Percentiles rank a stretch among this genome's conserved stretches.
These are phyloP conservation scores for Hyparrhenia diplandra DNA, from an alignment of 176 grass and related monocot genomes.

Conservation along the genomic window DNA sequence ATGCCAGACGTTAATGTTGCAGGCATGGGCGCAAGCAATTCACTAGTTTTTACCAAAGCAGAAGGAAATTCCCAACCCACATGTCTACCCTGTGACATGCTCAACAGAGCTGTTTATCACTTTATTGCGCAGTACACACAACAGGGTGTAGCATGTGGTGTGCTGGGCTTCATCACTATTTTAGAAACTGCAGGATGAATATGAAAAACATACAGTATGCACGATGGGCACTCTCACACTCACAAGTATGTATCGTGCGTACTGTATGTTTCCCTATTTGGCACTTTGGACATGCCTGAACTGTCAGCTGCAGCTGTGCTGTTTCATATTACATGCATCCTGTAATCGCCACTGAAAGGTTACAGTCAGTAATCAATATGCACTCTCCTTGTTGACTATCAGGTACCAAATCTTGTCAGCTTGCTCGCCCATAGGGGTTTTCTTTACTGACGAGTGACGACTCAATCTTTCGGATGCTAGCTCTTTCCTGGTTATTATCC, in stretches of 20 bases:
- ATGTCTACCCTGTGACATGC: neutral
- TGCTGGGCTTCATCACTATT: neutral
- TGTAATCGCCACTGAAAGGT: neutral
- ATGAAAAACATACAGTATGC: neutral
- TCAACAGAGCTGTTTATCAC: neutral
- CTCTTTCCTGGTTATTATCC: neutral
- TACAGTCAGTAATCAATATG: conserved; percentile 1
- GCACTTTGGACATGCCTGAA: neutral
- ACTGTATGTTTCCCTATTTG: neutral
- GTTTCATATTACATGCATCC: neutral
- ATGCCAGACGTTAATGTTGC: no score
- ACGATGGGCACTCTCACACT: neutral
- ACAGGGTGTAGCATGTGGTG: neutral
- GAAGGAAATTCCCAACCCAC: neutral
- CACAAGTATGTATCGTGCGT: neutral
- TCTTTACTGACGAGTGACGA: neutral
- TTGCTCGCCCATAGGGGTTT: neutral
- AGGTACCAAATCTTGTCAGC: conserved; percentile 2
- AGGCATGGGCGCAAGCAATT: no score
- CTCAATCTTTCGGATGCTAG: neutral
- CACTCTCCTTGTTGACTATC: neutral
- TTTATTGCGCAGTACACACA: neutral
- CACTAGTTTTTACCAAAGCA: neutral
- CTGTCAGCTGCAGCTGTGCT: conserved; percentile 2
- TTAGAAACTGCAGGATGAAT: neutral